Evolutionary conservation across 2,329 filamentous ascomycete species (phyloP).

Genomic region (Ramichloridium luteum): DNA sequence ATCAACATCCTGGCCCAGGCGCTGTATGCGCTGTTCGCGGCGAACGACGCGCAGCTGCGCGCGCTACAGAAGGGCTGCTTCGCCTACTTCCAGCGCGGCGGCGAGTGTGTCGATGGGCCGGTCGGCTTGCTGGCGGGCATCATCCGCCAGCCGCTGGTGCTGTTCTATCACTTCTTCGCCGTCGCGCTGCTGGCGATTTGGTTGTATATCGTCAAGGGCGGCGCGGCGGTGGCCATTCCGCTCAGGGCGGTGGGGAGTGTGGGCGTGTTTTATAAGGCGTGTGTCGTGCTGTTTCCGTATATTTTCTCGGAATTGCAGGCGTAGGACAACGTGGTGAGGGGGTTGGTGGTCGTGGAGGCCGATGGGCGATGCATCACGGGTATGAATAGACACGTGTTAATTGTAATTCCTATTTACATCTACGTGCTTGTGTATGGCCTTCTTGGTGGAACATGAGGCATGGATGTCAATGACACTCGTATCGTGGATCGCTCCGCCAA

Average conservation of each 20-base stretch:
- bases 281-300: slow-evolving; percentile 41
- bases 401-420: no score
- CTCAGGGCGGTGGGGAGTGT: slow-evolving; percentile 28
- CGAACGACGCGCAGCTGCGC: slow-evolving; percentile 62
- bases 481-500: no score
- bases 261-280: slow-evolving; percentile 41
- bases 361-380: no score
- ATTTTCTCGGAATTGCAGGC: slow-evolving; percentile 30
- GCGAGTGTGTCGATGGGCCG: slow-evolving; percentile 63
- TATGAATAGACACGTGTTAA: no score
- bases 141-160: slow-evolving; percentile 60
- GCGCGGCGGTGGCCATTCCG: slow-evolving; percentile 25
- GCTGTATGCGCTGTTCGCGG: slow-evolving; percentile 82
- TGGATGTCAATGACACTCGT: no score
- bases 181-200: slow-evolving; percentile 84
- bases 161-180: slow-evolving; percentile 88
- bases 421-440: no score
- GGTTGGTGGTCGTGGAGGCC: no score
- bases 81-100: slow-evolving; percentile 69
- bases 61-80: slow-evolving; percentile 86
- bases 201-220: slow-evolving; percentile 44
- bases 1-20: slow-evolving; percentile 98
- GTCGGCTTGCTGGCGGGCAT: slow-evolving; percentile 72
- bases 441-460: no score
- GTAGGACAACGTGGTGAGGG: no score